A percentile compares a stretch with the other conserved stretches of the same genome.
Conservation (phyloP, 106 monocot genomes). For the Agapanthus africanus region DNA sequence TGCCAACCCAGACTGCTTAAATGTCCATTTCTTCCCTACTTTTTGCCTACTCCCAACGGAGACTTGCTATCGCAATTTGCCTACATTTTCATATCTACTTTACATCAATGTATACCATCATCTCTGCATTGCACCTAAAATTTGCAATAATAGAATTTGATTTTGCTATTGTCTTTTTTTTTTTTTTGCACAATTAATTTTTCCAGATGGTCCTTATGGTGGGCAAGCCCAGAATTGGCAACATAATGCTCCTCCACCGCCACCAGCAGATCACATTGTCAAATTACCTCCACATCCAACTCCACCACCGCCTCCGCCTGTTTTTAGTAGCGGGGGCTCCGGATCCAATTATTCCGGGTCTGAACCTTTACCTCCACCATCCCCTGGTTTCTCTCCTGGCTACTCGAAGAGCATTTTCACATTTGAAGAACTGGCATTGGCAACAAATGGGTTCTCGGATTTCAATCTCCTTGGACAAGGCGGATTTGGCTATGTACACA, state of each 20-base stretch:
- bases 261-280: slow-evolving; percentile 1
- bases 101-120: too few species aligned
- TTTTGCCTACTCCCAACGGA: too few species aligned
- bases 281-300: slow-evolving; percentile 1
- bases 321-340: neutral
- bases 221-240: slow-evolving; percentile 5
- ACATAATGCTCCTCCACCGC: slow-evolving; percentile 9
- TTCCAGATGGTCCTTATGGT: slow-evolving; percentile 4
- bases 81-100: too few species aligned
- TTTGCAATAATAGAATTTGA: too few species aligned
- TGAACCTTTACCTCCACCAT: slow-evolving; percentile 9
- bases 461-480: slow-evolving; percentile 21
- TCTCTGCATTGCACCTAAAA: too few species aligned
- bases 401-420: slow-evolving; percentile 12
- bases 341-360: neutral
- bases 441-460: slow-evolving; percentile 19
- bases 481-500: slow-evolving; percentile 22
- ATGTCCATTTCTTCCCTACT: too few species aligned
- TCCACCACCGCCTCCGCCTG: neutral
- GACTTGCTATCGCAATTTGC: too few species aligned
- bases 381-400: slow-evolving; percentile 3
- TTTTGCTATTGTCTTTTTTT: too few species aligned
- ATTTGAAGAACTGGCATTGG: slow-evolving; percentile 15
- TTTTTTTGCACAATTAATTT: too few species aligned
- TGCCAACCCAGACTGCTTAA: too few species aligned